Evolutionary conservation across 164 flowering plant genomes (phyloP).

Genomic region (Dillenia suffruticosa): DNA sequence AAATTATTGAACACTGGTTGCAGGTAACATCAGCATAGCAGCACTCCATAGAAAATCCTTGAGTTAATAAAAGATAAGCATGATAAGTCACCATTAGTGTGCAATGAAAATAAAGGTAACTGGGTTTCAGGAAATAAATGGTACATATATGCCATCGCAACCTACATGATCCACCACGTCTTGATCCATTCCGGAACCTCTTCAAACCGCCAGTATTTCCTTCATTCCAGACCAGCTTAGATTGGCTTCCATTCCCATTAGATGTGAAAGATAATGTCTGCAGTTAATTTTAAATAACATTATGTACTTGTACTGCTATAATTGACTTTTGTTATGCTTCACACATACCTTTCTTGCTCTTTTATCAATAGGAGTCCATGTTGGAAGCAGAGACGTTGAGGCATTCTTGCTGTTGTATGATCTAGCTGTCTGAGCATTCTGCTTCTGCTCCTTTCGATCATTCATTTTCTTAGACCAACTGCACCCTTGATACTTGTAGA

Average conservation of each 20-base stretch:
- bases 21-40: no score
- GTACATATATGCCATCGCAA: conserved; percentile 1
- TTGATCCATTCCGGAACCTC: conserved; percentile 12
- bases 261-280: conserved; percentile 65
- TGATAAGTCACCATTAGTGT: no score
- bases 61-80: no score
- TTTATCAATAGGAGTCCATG: conserved; percentile 75
- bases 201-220: conserved; percentile 20
- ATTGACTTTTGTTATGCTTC: not conserved
- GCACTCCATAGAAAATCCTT: no score
- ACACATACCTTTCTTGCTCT: conserved; percentile 68
- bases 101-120: no score
- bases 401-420: conserved; percentile 32
- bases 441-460: conserved; percentile 45
- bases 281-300: conserved; percentile 15
- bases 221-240: conserved; percentile 72
- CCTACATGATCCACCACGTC: not conserved
- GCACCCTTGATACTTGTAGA: conserved; percentile 66
- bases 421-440: conserved; percentile 17
- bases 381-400: conserved; percentile 20
- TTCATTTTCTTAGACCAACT: conserved; percentile 30
- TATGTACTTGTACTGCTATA: not conserved
- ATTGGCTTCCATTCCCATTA: conserved; percentile 63
- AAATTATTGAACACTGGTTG: no score
- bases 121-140: no score